A percentile compares a stretch with the other conserved stretches of the same genome.
These are phyloP conservation scores for Cordyceps cateniannulata DNA, from an alignment of 2,329 filamentous ascomycete species.

Conservation along the genomic window DNA sequence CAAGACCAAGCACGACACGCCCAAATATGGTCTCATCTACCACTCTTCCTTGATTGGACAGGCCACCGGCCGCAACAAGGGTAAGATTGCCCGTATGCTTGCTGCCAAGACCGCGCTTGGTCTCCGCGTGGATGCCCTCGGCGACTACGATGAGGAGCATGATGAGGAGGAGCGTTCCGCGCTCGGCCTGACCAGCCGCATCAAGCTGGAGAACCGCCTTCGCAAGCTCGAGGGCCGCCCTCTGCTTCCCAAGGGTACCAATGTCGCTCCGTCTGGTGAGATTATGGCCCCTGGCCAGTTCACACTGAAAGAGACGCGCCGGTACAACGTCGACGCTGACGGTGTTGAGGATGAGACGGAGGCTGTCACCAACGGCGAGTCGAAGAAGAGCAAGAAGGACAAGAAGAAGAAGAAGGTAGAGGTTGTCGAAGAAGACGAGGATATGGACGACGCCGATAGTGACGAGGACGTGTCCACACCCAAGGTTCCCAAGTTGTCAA, in stretches of 20 bases:
- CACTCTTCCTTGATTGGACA: slow-evolving; percentile 92
- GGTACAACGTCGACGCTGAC: slow-evolving; percentile 93
- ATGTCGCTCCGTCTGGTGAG: slow-evolving; percentile 68
- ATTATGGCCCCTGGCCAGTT: slow-evolving; percentile 64
- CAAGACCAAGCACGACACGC: slow-evolving; percentile 98
- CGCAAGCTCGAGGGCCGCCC: slow-evolving; percentile 86
- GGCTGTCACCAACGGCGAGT: slow-evolving; percentile 31
- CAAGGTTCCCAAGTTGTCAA: slow-evolving; percentile 41
- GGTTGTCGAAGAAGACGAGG: slow-evolving; percentile 29
- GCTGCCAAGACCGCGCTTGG: slow-evolving; percentile 90
- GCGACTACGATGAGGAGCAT: slow-evolving; percentile 52
- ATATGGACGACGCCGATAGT: slow-evolving; percentile 24
- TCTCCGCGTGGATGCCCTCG: slow-evolving; percentile 79
- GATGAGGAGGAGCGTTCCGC: slow-evolving; percentile 86
- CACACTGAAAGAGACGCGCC: slow-evolving; percentile 84
- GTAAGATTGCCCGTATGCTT: slow-evolving; percentile 96
- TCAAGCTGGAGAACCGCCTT: slow-evolving; percentile 70
- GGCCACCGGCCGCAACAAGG: slow-evolving; percentile 97
- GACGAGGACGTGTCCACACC: slow-evolving; percentile 27
- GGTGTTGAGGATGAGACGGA: slow-evolving; percentile 61
- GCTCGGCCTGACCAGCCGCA: slow-evolving; percentile 66
- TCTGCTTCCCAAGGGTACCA: slow-evolving; percentile 66
- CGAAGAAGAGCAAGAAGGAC: slow-evolving; percentile 36
- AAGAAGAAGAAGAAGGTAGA: slow-evolving; percentile 38
- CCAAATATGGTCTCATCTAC: slow-evolving; percentile 95